These are phyloP conservation scores for Conticribra weissflogii DNA, from an alignment of 108 stramenopile genomes.

Conservation along the genomic window DNA sequence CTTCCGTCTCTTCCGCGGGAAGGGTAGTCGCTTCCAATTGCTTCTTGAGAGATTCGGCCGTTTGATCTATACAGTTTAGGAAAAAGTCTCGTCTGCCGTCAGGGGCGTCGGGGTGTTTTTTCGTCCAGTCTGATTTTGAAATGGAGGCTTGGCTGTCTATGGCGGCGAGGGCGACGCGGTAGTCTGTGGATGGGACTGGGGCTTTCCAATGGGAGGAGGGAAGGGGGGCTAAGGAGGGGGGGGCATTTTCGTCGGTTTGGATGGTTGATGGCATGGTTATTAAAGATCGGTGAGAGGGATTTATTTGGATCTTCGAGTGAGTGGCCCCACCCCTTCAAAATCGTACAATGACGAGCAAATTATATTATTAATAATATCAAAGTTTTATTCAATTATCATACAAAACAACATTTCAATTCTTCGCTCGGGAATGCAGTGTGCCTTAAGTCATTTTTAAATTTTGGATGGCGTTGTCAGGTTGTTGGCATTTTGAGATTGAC, in stretches of 20 bases:
- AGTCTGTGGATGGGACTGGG: constrained; percentile 21
- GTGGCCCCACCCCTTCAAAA: too few relatives aligned
- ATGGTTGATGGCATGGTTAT: not conserved
- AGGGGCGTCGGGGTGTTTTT: constrained; percentile 14
- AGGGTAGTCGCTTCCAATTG: constrained; percentile 24
- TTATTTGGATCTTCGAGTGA: too few relatives aligned
- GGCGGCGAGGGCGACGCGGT: constrained; percentile 17
- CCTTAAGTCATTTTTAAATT: too few relatives aligned
- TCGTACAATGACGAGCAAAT: too few relatives aligned
- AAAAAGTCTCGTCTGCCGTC: constrained; percentile 23
- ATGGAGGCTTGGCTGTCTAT: constrained; percentile 21
- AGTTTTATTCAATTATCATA: too few relatives aligned
- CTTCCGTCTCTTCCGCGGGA: constrained; percentile 18
- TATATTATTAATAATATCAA: too few relatives aligned
- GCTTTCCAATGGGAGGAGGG: not conserved
- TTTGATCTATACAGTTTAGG: constrained; percentile 26
- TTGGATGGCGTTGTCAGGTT: too few relatives aligned
- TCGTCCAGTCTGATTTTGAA: constrained; percentile 19
- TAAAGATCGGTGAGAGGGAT: too few relatives aligned
- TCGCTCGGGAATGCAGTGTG: too few relatives aligned
- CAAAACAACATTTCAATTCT: too few relatives aligned
- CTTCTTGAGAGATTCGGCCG: constrained; percentile 17
- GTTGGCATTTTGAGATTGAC: too few relatives aligned
- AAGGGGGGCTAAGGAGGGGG: not conserved
- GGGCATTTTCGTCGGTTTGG: not conserved